Evolutionary conservation across 805 yeast species (phyloP).

Genomic region (Monosporozyma unispora): DNA sequence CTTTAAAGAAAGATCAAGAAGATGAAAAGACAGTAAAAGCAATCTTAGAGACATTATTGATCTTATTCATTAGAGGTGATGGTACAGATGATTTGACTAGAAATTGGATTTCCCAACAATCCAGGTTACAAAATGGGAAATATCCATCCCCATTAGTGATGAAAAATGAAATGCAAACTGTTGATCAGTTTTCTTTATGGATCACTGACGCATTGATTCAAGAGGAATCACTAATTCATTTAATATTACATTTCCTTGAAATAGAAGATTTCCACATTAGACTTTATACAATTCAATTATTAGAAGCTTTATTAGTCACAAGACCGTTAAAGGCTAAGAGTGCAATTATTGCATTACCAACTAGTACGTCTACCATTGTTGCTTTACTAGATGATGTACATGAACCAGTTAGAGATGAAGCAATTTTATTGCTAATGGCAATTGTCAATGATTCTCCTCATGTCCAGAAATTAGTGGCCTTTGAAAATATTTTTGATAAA

Average conservation of each 20-base stretch:
- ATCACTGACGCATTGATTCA: conserved; percentile 89
- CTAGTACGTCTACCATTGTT: conserved; percentile 73
- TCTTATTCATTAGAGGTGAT: conserved; percentile 66
- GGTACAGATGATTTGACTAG: conserved; percentile 54
- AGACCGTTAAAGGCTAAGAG: conserved; percentile 70
- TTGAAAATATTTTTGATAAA: conserved; percentile 83
- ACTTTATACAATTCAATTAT: conserved; percentile 71
- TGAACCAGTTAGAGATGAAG: conserved; percentile 86
- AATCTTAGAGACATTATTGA: conserved; percentile 73
- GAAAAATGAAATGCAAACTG: conserved; percentile 39
- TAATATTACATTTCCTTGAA: conserved; percentile 41
- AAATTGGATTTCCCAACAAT: conserved; percentile 66
- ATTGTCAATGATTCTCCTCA: conserved; percentile 74
- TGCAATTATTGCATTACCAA: conserved; percentile 59
- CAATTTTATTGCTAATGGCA: conserved; percentile 73
- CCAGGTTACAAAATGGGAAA: conserved; percentile 65
- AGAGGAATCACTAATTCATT: conserved; percentile 33
- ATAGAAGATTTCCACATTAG: conserved; percentile 66
- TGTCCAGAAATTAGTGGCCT: conserved; percentile 87
- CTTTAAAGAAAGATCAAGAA: conserved; percentile 55
- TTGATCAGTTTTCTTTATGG: conserved; percentile 88
- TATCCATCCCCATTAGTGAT: conserved; percentile 64
- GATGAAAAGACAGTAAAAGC: conserved; percentile 71
- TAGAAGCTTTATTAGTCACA: conserved; percentile 74
- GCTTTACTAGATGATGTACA: conserved; percentile 49